These are phyloP conservation scores for Talaromyces sp. DNA, from an alignment of 2,329 filamentous ascomycete genomes.

Conservation along the genomic window DNA sequence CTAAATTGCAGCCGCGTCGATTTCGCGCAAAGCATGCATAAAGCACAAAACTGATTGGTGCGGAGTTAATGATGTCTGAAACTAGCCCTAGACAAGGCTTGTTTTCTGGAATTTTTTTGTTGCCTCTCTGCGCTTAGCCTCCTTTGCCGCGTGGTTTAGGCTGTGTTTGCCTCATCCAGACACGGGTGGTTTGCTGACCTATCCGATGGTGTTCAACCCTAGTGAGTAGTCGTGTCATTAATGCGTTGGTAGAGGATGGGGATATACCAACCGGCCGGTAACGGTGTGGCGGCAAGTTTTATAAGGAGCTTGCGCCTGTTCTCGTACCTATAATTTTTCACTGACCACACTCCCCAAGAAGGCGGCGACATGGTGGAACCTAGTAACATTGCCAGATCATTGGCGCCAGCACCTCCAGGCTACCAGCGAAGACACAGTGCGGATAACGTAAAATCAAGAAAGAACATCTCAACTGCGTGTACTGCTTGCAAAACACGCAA, in stretches of 20 bases:
- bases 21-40: not conserved
- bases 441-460: slow-evolving; percentile 7
- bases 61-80: not conserved
- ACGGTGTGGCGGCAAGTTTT: not conserved
- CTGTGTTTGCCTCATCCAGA: not conserved
- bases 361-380: slow-evolving; percentile 4
- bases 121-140: not conserved
- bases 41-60: not conserved
- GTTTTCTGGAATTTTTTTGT: not conserved
- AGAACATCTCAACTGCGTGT: slow-evolving; percentile 11
- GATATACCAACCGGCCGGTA: not conserved
- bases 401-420: slow-evolving; percentile 12
- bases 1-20: not conserved
- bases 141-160: not conserved
- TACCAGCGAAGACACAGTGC: slow-evolving; percentile 8
- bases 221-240: not conserved
- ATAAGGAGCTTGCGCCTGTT: not conserved
- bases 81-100: not conserved
- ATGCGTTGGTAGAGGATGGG: not conserved
- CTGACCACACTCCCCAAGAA: not conserved
- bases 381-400: slow-evolving; percentile 4
- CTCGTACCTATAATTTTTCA: not conserved
- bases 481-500: slow-evolving; percentile 10
- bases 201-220: not conserved
- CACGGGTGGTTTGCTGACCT: too few species aligned